phyloP scores from a whole-genome alignment of 2,329 filamentous ascomycete species.

The Amphichorda felina region DNA sequence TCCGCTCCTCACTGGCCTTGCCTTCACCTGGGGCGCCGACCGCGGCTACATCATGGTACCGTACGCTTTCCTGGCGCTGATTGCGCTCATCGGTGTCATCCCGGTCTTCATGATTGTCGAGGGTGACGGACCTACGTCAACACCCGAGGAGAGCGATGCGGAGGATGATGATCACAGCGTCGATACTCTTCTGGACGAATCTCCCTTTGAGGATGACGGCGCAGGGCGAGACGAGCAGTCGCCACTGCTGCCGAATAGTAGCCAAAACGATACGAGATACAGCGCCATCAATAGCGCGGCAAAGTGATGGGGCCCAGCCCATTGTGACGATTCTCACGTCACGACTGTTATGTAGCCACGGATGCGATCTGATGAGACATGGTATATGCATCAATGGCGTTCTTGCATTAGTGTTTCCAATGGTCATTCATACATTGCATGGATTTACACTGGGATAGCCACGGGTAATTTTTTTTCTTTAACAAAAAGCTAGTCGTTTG shows the following conservation, averaged over 20 bases:
- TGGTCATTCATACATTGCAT: too few relatives aligned
- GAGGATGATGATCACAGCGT: slow-evolving; percentile 14
- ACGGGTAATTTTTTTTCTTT: too few relatives aligned
- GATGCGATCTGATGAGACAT: too few relatives aligned
- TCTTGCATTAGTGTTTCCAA: too few relatives aligned
- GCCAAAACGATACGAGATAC: not conserved
- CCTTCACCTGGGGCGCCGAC: slow-evolving; percentile 68
- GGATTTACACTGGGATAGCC: too few relatives aligned
- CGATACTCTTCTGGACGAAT: slow-evolving; percentile 10
- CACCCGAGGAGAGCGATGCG: slow-evolving; percentile 16
- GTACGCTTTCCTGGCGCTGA: slow-evolving; percentile 63
- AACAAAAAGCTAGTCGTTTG: too few relatives aligned
- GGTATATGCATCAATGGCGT: too few relatives aligned
- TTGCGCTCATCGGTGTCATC: slow-evolving; percentile 54
- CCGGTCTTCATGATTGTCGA: slow-evolving; percentile 66
- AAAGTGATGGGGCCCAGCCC: too few relatives aligned
- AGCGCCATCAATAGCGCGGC: not conserved
- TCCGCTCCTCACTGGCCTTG: slow-evolving; percentile 58
- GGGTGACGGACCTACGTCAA: slow-evolving; percentile 48
- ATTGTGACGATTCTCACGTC: too few relatives aligned
- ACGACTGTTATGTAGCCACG: too few relatives aligned
- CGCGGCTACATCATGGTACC: slow-evolving; percentile 66
- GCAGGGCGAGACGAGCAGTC: slow-evolving; percentile 3
- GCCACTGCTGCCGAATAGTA: slow-evolving; percentile 9
- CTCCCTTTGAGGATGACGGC: slow-evolving; percentile 6